A percentile compares a stretch with the other conserved stretches of the same genome.
phyloP scores from a whole-genome alignment of 1,284 basidiomycete species.

The Cutaneotrichosporon dermatis region DNA sequence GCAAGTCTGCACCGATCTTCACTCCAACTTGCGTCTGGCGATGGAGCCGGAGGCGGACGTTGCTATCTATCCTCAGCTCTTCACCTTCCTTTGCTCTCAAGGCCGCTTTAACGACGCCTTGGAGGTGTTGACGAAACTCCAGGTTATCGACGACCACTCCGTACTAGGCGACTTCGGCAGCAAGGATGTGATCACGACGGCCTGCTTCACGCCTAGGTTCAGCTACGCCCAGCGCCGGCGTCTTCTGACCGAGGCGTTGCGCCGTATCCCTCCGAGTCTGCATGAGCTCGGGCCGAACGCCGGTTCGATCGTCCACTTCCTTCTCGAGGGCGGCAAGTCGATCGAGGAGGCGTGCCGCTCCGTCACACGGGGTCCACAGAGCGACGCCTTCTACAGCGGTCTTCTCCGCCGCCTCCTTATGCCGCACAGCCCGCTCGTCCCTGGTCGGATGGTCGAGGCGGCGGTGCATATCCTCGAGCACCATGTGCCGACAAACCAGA shows the following conservation, averaged over 20 bases:
- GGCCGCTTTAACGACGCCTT: background rate
- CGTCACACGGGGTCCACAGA: background rate
- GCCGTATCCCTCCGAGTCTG: background rate
- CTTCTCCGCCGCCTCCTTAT: background rate
- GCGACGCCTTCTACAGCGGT: background rate
- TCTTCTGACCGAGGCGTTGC: constrained; percentile 3
- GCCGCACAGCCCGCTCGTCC: background rate
- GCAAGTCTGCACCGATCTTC: no score
- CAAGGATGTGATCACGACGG: no score
- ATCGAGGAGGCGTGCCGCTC: background rate
- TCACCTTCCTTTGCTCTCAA: background rate
- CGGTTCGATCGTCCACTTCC: constrained; percentile 4
- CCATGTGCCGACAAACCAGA: background rate
- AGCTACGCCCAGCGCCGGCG: background rate
- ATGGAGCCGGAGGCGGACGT: background rate
- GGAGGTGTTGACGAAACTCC: background rate
- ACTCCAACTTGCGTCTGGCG: background rate
- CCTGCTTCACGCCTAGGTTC: no score
- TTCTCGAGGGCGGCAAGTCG: constrained; percentile 4
- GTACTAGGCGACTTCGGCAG: no score
- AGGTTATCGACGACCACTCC: no score
- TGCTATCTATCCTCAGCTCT: background rate
- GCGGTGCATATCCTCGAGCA: constrained; percentile 4
- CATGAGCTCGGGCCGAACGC: background rate
- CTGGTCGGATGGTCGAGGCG: background rate